These are phyloP conservation scores for Nemania abortiva DNA, from an alignment of 2,329 filamentous ascomycete species.

Conservation along the genomic window DNA sequence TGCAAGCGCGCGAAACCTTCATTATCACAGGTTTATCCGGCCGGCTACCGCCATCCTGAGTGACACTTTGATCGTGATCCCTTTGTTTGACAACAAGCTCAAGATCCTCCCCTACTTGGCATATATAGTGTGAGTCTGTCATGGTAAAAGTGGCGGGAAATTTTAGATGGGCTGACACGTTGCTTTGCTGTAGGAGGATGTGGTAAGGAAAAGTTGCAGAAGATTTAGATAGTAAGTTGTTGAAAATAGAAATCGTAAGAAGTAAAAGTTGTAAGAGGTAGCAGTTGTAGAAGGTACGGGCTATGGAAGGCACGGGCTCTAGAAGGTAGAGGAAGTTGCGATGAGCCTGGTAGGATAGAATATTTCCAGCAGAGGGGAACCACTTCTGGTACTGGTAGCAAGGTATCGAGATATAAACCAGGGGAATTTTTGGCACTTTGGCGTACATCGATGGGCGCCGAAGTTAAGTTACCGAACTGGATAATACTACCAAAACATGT, in stretches of 20 bases:
- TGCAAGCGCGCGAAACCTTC: conserved; percentile 2
- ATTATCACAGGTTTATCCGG: neutral
- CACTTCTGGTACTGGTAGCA: neutral
- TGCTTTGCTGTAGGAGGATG: neutral
- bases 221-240: too few relatives aligned
- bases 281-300: too few relatives aligned
- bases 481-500: neutral
- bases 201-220: neutral
- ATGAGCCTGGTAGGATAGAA: neutral
- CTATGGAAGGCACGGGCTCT: too few relatives aligned
- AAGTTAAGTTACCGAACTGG: neutral
- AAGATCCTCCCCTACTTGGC: neutral
- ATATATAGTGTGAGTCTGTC: neutral
- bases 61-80: neutral
- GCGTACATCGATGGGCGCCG: too few relatives aligned
- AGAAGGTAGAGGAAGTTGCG: too few relatives aligned
- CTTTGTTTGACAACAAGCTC: neutral
- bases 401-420: neutral
- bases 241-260: neutral
- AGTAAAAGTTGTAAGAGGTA: neutral
- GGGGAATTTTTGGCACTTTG: neutral
- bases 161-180: neutral
- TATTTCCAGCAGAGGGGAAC: neutral
- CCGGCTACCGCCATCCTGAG: neutral
- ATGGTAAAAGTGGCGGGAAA: neutral